A percentile compares a stretch with the other conserved stretches of the same genome.
Conservation (phyloP, 192 early-diverging fungal species). For the Coemansia sp. region DNA sequence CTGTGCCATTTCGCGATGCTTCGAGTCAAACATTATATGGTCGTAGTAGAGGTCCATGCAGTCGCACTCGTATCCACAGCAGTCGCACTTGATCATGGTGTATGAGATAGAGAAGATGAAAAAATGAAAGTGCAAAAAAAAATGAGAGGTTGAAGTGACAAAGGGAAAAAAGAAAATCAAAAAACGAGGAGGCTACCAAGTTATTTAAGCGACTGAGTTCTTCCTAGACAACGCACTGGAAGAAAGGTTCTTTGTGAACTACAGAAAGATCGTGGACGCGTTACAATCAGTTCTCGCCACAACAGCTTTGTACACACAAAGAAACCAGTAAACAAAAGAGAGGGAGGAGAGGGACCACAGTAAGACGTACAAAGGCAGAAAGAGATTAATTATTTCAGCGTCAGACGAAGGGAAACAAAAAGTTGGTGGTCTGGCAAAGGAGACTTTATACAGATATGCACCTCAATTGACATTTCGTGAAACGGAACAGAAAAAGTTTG, state of each 20-base stretch:
- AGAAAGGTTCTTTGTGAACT: background rate
- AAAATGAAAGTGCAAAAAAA: background rate
- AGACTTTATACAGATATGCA: background rate
- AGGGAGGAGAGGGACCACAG: background rate
- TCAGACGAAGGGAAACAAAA: background rate
- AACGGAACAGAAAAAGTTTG: background rate
- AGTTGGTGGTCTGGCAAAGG: background rate
- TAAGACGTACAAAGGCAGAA: slow-evolving; percentile 3
- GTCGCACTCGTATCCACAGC: slow-evolving; percentile 55
- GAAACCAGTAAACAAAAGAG: slow-evolving; percentile 5
- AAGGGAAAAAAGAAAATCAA: background rate
- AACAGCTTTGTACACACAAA: background rate
- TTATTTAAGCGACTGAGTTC: no score
- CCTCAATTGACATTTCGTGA: background rate
- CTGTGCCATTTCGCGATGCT: slow-evolving; percentile 39
- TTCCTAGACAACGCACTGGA: no score
- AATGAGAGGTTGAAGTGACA: background rate
- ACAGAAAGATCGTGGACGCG: background rate
- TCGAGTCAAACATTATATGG: slow-evolving; percentile 54
- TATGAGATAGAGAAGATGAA: slow-evolving; percentile 6
- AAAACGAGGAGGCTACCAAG: background rate
- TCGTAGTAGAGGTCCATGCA: slow-evolving; percentile 57
- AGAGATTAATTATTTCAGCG: background rate
- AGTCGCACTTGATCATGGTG: slow-evolving; percentile 45
- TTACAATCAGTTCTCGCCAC: background rate